Conservation (phyloP, 768 basidiomycete species). For the Psilocybe sp. region DNA sequence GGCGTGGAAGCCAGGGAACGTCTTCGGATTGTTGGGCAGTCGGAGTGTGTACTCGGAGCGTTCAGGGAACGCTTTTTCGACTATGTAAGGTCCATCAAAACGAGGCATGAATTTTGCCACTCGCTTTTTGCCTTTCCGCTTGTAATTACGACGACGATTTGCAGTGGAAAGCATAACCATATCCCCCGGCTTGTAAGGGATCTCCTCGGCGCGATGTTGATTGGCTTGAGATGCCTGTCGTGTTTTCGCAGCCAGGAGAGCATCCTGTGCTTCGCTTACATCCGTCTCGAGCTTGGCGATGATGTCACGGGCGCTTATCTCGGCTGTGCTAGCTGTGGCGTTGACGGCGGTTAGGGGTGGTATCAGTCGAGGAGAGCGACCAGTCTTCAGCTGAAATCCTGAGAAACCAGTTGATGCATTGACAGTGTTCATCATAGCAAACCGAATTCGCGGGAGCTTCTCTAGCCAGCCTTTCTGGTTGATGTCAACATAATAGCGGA, state of each 20-base stretch:
- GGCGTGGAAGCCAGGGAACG: constrained; percentile 32
- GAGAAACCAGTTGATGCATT: constrained; percentile 28
- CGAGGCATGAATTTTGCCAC: constrained; percentile 36
- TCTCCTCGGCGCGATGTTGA: background rate
- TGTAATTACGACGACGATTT: constrained; percentile 24
- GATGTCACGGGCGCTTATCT: background rate
- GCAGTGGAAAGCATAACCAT: constrained; percentile 20
- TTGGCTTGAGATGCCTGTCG: constrained; percentile 13
- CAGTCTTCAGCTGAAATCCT: constrained; percentile 26
- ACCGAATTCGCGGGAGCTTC: constrained; percentile 21
- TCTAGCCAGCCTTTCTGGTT: constrained; percentile 31
- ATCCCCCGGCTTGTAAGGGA: constrained; percentile 1
- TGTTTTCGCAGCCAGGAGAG: constrained; percentile 13
- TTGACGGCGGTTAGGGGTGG: constrained; percentile 6
- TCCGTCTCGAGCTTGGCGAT: constrained; percentile 3
- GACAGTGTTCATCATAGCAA: constrained; percentile 29
- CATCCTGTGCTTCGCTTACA: constrained; percentile 24
- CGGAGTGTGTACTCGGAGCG: constrained; percentile 22
- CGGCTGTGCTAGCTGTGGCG: rapidly evolving
- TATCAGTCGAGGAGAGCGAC: constrained; percentile 13
- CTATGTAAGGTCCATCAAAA: constrained; percentile 26
- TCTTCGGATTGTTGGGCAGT: constrained; percentile 22
- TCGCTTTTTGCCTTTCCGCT: constrained; percentile 13
- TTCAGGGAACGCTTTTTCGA: constrained; percentile 12
- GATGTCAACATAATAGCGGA: constrained; percentile 23